A percentile compares a stretch with the other conserved stretches of the same genome.
phyloP scores from a whole-genome alignment of 1,284 basidiomycete genomes.

The Leccinum cinnamomeum region DNA sequence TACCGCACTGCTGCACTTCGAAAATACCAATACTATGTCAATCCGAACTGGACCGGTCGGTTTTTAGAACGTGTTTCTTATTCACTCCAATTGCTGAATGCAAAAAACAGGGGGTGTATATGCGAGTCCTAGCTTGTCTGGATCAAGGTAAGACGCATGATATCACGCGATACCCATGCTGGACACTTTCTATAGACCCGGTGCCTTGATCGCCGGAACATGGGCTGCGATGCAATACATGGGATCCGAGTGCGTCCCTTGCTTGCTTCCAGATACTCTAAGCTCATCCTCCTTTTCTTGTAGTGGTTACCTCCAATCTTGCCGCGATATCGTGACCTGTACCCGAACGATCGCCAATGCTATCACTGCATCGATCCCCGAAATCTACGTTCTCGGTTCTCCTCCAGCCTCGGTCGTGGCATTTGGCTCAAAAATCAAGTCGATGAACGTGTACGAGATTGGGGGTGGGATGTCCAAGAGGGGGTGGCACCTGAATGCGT shows the following conservation, averaged over 20 bases:
- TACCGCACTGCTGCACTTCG: slow-evolving; percentile 76
- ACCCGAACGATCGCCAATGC: slow-evolving; percentile 66
- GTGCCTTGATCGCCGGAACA: slow-evolving; percentile 89
- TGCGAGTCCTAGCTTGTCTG: slow-evolving; percentile 83
- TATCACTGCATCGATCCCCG: slow-evolving; percentile 69
- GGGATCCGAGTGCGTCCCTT: slow-evolving; percentile 67
- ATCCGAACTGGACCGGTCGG: slow-evolving; percentile 72
- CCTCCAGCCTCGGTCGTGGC: slow-evolving; percentile 92
- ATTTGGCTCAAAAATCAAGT: slow-evolving; percentile 65
- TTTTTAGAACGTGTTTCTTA: not conserved
- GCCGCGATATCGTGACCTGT: slow-evolving; percentile 78
- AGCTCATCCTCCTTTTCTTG: not conserved
- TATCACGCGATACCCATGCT: not conserved
- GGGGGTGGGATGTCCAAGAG: slow-evolving; percentile 86
- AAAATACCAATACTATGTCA: slow-evolving; percentile 82
- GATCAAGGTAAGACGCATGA: slow-evolving; percentile 65
- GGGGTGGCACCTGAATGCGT: slow-evolving; percentile 91
- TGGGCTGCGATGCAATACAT: slow-evolving; percentile 97
- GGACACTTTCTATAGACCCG: slow-evolving; percentile 57
- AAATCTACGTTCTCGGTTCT: slow-evolving; percentile 84
- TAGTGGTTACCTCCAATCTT: slow-evolving; percentile 91
- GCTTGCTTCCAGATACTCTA: not conserved
- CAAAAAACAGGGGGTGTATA: slow-evolving; percentile 65
- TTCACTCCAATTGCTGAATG: not conserved
- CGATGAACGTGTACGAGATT: slow-evolving; percentile 78